phyloP scores from a whole-genome alignment of 2,329 filamentous ascomycete genomes.

The Daldinia eschscholtzii region DNA sequence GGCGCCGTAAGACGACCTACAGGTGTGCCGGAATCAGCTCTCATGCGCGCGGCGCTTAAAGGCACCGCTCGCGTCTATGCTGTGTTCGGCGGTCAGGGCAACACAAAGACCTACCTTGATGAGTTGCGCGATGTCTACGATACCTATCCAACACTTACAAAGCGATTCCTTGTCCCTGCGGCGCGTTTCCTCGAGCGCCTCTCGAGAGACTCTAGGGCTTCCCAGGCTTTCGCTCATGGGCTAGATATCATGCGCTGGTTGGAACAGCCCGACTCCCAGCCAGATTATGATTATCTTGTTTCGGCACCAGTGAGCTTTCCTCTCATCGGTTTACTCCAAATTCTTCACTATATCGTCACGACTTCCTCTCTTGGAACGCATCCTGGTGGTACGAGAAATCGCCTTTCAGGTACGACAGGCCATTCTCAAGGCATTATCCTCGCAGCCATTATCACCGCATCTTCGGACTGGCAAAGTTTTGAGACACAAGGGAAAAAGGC shows the following conservation, averaged over 20 bases:
- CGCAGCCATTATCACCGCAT: conserved; percentile 53
- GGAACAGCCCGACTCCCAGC: conserved; percentile 46
- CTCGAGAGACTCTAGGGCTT: conserved; percentile 40
- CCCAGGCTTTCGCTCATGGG: conserved; percentile 45
- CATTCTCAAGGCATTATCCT: conserved; percentile 57
- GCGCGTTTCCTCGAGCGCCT: conserved; percentile 38
- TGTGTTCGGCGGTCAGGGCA: conserved; percentile 46
- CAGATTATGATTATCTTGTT: conserved; percentile 52
- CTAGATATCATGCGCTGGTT: conserved; percentile 51
- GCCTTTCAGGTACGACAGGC: conserved; percentile 50
- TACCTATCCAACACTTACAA: conserved; percentile 39
- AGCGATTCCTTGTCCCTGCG: conserved; percentile 36
- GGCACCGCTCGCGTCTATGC: conserved; percentile 41
- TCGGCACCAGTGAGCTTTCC: conserved; percentile 56
- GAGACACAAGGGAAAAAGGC: conserved; percentile 46
- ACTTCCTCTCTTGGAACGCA: conserved; percentile 48
- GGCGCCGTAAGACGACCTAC: conserved; percentile 33
- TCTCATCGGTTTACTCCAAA: conserved; percentile 54
- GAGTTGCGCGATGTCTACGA: conserved; percentile 43
- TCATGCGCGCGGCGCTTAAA: conserved; percentile 40
- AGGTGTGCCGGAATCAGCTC: conserved; percentile 33
- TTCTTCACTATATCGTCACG: conserved; percentile 51
- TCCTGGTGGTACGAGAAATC: conserved; percentile 50
- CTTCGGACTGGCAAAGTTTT: conserved; percentile 53
- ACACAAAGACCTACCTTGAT: conserved; percentile 45